Conservation (phyloP, 1,284 basidiomycete species). For the Apiotrichum veenhuisii region DNA sequence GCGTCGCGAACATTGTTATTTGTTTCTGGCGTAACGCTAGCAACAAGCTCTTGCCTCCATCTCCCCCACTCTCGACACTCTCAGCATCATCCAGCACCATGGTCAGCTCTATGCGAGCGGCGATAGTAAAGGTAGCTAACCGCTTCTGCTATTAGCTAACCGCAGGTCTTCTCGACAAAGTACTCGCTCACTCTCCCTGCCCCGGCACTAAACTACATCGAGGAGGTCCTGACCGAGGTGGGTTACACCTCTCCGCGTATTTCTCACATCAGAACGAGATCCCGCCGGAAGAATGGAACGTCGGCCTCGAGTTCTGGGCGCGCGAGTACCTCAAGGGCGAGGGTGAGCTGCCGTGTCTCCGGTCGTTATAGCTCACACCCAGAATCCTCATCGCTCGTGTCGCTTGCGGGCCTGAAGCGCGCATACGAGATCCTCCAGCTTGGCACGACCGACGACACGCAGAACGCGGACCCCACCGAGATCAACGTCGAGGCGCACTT, state of each 20-base stretch:
- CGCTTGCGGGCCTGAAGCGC: constrained; percentile 59
- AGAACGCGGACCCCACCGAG: constrained; percentile 55
- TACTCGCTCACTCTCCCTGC: constrained; percentile 49
- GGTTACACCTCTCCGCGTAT: background rate
- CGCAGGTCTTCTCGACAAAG: constrained; percentile 51
- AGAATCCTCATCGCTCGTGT: constrained; percentile 40
- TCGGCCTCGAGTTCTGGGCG: constrained; percentile 76
- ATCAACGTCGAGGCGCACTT: constrained; percentile 82
- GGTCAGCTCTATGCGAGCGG: constrained; percentile 42
- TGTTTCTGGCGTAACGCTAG: background rate
- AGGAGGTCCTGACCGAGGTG: constrained; percentile 45
- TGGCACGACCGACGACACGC: constrained; percentile 55
- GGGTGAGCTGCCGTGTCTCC: constrained; percentile 54
- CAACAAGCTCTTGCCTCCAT: too few relatives aligned
- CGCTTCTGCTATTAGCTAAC: constrained; percentile 1
- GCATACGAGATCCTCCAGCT: constrained; percentile 80
- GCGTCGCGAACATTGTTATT: background rate
- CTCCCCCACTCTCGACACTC: background rate
- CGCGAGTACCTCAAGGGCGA: constrained; percentile 89
- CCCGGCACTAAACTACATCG: constrained; percentile 45
- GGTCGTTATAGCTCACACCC: background rate
- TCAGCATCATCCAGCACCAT: constrained; percentile 18
- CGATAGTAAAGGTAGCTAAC: constrained; percentile 46
- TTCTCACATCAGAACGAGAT: constrained; percentile 58
- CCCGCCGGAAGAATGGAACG: constrained; percentile 53